Conservation (phyloP, 2,329 filamentous ascomycete genomes). For the Penicillium capsulatum region DNA sequence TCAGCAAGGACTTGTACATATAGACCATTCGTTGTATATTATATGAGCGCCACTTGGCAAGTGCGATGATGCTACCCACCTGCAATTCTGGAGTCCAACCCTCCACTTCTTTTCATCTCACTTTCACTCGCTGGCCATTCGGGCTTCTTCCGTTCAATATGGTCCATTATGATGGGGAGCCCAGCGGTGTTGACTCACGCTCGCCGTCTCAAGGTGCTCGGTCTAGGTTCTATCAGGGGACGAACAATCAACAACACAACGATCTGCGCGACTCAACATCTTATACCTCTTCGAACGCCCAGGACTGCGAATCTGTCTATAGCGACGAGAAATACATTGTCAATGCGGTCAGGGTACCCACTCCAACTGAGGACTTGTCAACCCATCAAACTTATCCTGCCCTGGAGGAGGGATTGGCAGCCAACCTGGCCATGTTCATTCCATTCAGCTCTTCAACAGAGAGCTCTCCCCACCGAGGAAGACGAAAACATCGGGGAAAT, state of each 20-base stretch:
- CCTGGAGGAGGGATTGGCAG: conserved; percentile 22
- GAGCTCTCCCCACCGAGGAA: background rate
- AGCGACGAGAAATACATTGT: conserved; percentile 39
- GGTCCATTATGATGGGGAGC: background rate
- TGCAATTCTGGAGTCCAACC: background rate
- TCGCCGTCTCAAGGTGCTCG: conserved; percentile 1
- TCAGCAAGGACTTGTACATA: conserved; percentile 20
- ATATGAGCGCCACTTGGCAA: conserved; percentile 18
- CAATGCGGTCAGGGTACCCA: conserved; percentile 33
- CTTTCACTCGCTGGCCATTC: background rate
- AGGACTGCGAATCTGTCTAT: conserved; percentile 25
- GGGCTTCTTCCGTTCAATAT: conserved; percentile 10
- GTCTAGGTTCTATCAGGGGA: conserved; percentile 7
- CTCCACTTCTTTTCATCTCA: background rate
- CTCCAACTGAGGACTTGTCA: conserved; percentile 16
- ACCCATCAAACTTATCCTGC: conserved; percentile 9
- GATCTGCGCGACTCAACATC: conserved; percentile 7
- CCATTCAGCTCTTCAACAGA: conserved; percentile 7
- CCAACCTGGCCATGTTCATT: conserved; percentile 30
- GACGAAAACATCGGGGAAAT: conserved; percentile 5
- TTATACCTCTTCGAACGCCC: conserved; percentile 10
- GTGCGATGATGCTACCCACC: conserved; percentile 14
- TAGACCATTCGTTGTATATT: conserved; percentile 21
- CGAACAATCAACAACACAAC: conserved; percentile 7
- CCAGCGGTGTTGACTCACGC: background rate